phyloP scores from a whole-genome alignment of 1,284 basidiomycete genomes.

The Trametes versicolor region DNA sequence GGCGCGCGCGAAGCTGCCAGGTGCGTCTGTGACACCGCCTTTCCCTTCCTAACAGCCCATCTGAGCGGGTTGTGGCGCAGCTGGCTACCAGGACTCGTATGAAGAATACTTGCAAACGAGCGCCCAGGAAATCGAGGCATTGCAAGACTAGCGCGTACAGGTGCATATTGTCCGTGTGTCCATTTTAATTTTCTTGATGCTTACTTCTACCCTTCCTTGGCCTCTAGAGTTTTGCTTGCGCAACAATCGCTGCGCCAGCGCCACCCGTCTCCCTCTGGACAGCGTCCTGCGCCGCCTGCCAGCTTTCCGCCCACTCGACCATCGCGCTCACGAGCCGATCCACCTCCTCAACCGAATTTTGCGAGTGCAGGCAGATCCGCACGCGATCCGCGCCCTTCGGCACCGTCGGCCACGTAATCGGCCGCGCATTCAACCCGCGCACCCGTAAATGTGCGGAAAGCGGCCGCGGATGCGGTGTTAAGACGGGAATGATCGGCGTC shows the following conservation, averaged over 20 bases:
- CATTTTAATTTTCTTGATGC: not conserved
- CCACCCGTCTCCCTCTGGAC: constrained; percentile 3
- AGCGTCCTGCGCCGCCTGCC: constrained; percentile 30
- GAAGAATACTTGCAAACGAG: constrained; percentile 65
- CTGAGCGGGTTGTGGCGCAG: constrained; percentile 41
- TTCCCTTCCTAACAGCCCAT: not conserved
- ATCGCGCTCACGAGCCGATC: constrained; percentile 56
- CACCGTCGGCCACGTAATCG: constrained; percentile 88
- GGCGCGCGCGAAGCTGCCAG: constrained; percentile 59
- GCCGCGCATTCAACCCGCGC: constrained; percentile 75
- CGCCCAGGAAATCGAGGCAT: constrained; percentile 64
- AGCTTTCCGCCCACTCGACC: constrained; percentile 44
- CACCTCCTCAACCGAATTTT: constrained; percentile 74
- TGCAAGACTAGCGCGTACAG: constrained; percentile 60
- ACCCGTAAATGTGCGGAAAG: constrained; percentile 73
- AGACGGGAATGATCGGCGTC: constrained; percentile 87
- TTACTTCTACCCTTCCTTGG: not conserved
- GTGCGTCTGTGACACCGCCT: constrained; percentile 45
- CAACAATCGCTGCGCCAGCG: constrained; percentile 1
- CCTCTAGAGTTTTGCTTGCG: constrained; percentile 35
- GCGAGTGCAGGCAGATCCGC: constrained; percentile 84
- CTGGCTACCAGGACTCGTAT: constrained; percentile 65
- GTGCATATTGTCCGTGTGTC: not conserved
- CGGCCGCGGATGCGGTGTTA: constrained; percentile 78
- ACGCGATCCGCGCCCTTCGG: constrained; percentile 87